Conservation (phyloP, 192 early-diverging fungal genomes). For the Backusella westeae region DNA sequence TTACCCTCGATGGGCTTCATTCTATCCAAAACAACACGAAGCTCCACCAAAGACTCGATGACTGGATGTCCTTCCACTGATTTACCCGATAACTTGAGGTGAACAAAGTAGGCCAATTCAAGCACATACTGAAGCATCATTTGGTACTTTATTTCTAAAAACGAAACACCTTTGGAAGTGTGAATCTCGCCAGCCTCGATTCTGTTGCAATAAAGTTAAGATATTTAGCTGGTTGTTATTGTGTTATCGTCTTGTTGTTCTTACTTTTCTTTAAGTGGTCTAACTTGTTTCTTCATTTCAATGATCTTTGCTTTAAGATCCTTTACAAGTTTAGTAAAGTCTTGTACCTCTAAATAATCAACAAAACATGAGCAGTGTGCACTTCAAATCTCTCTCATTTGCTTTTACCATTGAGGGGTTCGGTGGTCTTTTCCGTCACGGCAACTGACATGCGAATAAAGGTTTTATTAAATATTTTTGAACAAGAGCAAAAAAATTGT, state of each 20-base stretch:
- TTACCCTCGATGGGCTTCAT: conserved; percentile 92
- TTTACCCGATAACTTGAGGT: conserved; percentile 77
- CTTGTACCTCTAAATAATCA: not conserved
- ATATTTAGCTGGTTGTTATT: not conserved
- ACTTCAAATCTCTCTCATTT: not conserved
- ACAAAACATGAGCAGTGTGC: not conserved
- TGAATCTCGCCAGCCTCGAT: conserved; percentile 50
- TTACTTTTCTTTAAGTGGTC: conserved; percentile 45
- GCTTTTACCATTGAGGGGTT: not conserved
- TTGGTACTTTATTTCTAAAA: conserved; percentile 90
- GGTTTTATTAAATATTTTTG: not conserved
- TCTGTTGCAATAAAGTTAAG: conserved; percentile 34
- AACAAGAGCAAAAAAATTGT: not conserved
- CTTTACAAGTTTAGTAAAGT: conserved; percentile 37
- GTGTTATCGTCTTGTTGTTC: not conserved
- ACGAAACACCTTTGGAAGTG: conserved; percentile 79
- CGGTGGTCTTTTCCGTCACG: not conserved
- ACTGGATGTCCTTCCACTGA: conserved; percentile 60
- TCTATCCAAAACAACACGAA: conserved; percentile 86
- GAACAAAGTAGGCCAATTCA: conserved; percentile 69
- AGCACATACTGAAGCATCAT: conserved; percentile 84
- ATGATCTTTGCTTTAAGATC: conserved; percentile 44
- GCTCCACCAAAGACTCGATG: conserved; percentile 69
- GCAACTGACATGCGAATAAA: not conserved
- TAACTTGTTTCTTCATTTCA: conserved; percentile 42